Evolutionary conservation across 2,329 filamentous ascomycete species (phyloP).

Genomic region (Helotiales sp.): DNA sequence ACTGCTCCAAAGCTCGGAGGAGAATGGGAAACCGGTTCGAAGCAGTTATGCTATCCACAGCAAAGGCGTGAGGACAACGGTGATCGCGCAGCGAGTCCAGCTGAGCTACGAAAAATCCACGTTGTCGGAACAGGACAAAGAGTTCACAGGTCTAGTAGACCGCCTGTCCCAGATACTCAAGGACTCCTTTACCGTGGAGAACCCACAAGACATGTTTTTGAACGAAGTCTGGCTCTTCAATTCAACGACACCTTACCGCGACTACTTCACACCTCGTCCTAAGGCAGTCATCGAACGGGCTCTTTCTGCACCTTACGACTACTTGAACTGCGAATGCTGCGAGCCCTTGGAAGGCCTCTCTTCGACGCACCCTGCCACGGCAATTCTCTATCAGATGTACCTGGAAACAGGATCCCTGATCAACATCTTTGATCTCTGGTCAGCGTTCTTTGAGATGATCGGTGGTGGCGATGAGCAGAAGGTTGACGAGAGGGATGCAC

Average conservation of each 20-base stretch:
- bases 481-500: constrained; percentile 58
- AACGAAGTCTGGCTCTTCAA: constrained; percentile 81
- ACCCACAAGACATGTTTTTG: constrained; percentile 57
- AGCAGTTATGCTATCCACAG: constrained; percentile 77
- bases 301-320: constrained; percentile 74
- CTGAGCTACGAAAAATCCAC: constrained; percentile 75
- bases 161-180: constrained; percentile 56
- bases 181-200: constrained; percentile 48
- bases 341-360: constrained; percentile 55
- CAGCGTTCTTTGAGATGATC: constrained; percentile 72
- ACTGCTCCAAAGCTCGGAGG: constrained; percentile 53
- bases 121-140: constrained; percentile 72
- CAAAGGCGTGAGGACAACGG: constrained; percentile 74
- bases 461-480: constrained; percentile 43
- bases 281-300: constrained; percentile 73
- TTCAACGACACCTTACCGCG: constrained; percentile 68
- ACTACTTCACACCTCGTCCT: constrained; percentile 78
- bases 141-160: constrained; percentile 71
- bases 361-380: constrained; percentile 69
- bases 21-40: constrained; percentile 59
- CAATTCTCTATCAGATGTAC: constrained; percentile 80
- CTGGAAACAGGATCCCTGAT: constrained; percentile 77
- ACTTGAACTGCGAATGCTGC: constrained; percentile 76
- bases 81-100: constrained; percentile 81
- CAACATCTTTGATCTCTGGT: constrained; percentile 81